Evolutionary conservation across 768 basidiomycete genomes (phyloP).

Genomic region (Mycena rosella): DNA sequence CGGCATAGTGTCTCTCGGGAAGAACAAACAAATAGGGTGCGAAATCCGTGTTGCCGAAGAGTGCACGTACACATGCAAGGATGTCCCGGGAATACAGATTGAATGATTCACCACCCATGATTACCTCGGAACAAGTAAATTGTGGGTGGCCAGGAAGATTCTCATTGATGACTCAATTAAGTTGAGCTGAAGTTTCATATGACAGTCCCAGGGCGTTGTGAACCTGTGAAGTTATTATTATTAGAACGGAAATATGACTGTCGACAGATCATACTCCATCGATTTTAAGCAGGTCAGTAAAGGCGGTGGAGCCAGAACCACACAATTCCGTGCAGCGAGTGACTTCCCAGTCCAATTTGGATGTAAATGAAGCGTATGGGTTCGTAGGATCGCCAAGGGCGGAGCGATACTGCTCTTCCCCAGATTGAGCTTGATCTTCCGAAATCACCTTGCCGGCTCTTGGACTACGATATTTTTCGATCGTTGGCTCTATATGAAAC

Average conservation of each 20-base stretch:
- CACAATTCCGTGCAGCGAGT: neutral
- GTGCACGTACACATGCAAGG: neutral
- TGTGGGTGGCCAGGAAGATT: neutral
- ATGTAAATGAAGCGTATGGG: neutral
- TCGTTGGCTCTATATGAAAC: neutral
- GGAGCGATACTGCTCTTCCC: neutral
- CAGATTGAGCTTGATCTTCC: neutral
- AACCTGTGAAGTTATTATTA: neutral
- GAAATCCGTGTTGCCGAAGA: neutral
- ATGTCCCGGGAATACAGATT: neutral
- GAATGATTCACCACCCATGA: neutral
- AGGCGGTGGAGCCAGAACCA: neutral
- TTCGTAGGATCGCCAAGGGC: neutral
- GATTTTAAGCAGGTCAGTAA: neutral
- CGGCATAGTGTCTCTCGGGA: neutral
- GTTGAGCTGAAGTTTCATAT: neutral
- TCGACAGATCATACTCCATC: neutral
- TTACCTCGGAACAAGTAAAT: neutral
- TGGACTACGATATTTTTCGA: neutral
- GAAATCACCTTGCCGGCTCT: neutral
- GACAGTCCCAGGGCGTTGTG: neutral
- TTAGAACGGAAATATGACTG: too few species aligned
- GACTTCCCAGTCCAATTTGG: neutral
- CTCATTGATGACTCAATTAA: neutral
- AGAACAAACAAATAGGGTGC: neutral